Percentiles rank a stretch among this genome's conserved stretches.
Evolutionary conservation across 2,329 filamentous ascomycete species (phyloP).

Genomic region (Ramichloridium luteum): DNA sequence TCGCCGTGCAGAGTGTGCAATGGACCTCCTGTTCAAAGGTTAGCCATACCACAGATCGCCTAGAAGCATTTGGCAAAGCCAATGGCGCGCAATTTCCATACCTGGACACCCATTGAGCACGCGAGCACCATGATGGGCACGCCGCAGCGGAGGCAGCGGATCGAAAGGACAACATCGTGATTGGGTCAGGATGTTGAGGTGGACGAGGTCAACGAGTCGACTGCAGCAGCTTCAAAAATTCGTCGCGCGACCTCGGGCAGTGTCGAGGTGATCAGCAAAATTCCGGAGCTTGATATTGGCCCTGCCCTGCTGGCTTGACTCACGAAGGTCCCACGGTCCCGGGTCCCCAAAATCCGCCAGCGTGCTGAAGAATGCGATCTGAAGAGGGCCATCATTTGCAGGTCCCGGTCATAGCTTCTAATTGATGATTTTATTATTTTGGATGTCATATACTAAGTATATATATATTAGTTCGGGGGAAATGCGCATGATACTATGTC

Average conservation of each 20-base stretch:
- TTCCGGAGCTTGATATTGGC: conserved; percentile 2
- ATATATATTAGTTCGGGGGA: no score
- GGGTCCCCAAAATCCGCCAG: no score
- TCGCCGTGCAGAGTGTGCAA: conserved; percentile 12
- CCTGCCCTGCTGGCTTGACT: no score
- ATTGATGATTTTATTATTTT: no score
- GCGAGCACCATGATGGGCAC: conserved; percentile 15
- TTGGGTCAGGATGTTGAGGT: not conserved
- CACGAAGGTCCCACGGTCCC: no score
- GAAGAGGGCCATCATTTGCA: no score
- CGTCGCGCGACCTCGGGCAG: not conserved
- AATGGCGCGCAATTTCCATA: conserved; percentile 6
- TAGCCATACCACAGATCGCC: conserved; percentile 2
- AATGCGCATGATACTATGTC: no score
- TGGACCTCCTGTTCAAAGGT: conserved; percentile 10
- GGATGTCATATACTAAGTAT: no score
- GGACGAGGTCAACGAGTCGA: not conserved
- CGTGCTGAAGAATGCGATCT: no score
- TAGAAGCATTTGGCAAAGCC: not conserved
- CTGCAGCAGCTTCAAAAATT: not conserved
- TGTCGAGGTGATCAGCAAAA: conserved; percentile 2
- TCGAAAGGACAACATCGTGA: conserved; percentile 10
- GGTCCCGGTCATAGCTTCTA: no score
- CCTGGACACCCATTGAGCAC: conserved; percentile 14
- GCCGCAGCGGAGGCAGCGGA: conserved; percentile 6